Evolutionary conservation across 306 rosid genomes (phyloP).

Genomic region (Quercus parvula): DNA sequence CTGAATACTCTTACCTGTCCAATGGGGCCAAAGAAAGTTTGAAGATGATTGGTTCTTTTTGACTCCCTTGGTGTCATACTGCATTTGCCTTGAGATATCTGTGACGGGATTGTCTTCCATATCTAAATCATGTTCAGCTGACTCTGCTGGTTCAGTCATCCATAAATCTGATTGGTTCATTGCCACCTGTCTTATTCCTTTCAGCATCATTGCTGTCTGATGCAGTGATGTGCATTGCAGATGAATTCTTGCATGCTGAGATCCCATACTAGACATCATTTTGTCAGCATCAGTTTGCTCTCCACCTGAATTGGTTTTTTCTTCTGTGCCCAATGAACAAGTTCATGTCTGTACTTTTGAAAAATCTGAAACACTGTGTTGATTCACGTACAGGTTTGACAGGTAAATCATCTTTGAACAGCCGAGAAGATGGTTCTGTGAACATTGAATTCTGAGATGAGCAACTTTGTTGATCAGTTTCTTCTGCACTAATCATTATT

Average conservation of each 20-base stretch:
- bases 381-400: conserved; percentile 21
- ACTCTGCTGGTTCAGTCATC: conserved; percentile 33
- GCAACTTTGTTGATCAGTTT: conserved; percentile 32
- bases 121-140: conserved; percentile 32
- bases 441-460: conserved; percentile 27
- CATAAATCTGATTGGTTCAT: conserved; percentile 16
- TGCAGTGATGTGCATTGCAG: conserved; percentile 20
- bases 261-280: conserved; percentile 19
- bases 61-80: conserved; percentile 22
- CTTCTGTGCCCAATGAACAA: conserved; percentile 31
- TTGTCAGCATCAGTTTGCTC: conserved; percentile 27
- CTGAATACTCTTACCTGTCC: conserved; percentile 48
- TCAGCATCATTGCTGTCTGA: conserved; percentile 37
- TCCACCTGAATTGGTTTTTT: conserved; percentile 19
- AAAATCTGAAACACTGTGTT: conserved; percentile 29
- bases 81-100: conserved; percentile 28
- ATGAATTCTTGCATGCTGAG: conserved; percentile 32
- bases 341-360: conserved; percentile 25
- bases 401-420: conserved; percentile 20
- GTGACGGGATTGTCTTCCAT: conserved; percentile 29
- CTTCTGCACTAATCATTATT: conserved; percentile 21
- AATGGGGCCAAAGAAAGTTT: conserved; percentile 30
- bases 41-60: conserved; percentile 33
- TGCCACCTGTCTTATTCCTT: conserved; percentile 32
- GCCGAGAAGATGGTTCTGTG: conserved; percentile 32